phyloP scores from a whole-genome alignment of 2,329 filamentous ascomycete genomes.

The Colletotrichum sp. region DNA sequence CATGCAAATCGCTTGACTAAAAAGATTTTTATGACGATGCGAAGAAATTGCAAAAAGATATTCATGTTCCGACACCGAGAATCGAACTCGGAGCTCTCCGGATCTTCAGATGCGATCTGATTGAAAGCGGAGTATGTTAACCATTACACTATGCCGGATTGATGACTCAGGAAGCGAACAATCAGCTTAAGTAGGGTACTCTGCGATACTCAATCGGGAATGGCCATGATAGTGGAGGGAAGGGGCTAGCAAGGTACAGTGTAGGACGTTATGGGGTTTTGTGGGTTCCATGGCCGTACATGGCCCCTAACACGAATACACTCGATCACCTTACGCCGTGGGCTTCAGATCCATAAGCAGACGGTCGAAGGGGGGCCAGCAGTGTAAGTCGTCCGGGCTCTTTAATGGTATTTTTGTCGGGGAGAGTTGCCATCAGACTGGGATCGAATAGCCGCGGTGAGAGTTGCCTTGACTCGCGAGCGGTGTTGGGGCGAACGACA shows the following conservation, averaged over 20 bases:
- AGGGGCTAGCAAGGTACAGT: not conserved
- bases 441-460: not conserved
- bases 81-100: not conserved
- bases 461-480: not conserved
- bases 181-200: not conserved
- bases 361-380: not conserved
- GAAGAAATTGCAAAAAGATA: not conserved
- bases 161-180: not conserved
- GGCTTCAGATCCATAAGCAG: not conserved
- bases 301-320: not conserved
- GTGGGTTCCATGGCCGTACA: not conserved
- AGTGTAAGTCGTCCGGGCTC: not conserved
- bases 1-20: not conserved
- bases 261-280: not conserved
- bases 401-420: not conserved
- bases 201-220: not conserved
- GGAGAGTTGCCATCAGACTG: not conserved
- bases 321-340: not conserved
- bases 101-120: not conserved
- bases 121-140: slow-evolving; percentile 2
- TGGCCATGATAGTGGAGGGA: not conserved
- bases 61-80: not conserved
- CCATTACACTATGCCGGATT: not conserved
- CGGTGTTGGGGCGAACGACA: not conserved
- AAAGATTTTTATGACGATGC: not conserved